Base-by-base conservation (phyloP, 1,284 basidiomycete genomes). In the Microstroma glucosiphilum region DNA sequence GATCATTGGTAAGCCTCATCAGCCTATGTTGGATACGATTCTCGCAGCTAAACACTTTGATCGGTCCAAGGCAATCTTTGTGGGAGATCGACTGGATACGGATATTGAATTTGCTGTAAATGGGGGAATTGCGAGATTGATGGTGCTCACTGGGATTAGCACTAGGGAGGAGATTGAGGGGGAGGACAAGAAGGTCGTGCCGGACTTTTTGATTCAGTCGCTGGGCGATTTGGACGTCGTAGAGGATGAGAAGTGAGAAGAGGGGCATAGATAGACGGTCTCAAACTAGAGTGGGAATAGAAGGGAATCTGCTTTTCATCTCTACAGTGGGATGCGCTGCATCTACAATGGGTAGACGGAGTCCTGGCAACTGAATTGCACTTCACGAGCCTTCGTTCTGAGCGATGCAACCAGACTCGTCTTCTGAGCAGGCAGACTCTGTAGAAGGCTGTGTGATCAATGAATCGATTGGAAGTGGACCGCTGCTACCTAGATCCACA, bases 1-100 rank as follows among this genome's bases (percentile, higher is more conserved):
- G 0, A 85, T 87, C 60, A 89, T 93, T 56, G 94, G 94, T 19
- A 98, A 98, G 81, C 96, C 94, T 13, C 86, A 90, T 69, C 86
- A 84, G 75, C 89, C 88, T 37, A 94, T 98, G 90, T 82, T 98
- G 69, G 92, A 97, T 78, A 92, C 91, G 77, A 93, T 98, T 79
- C 87, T 88, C 69, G 89, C 91, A n/a, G 37, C 56, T 25, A 48
- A 48, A 13, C 17, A 19, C 71, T 40, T 63, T 54, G 61, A 65
- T n/a, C 59, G 63, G 17, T 13, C 11, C 11, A 49, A 55, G 23
- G 92, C 93, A 0, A 86, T 98, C 75, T 96, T 99, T 89, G 85
- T 97, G 49, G 94, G 94, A 46, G 94, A 98, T 80, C 86, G 96
- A 63, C 83, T 98, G 65, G 88, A 91, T 73, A 98, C 96, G 1